Conservation (phyloP, 768 basidiomycete genomes). For the Pulveroboletus ravenelii region DNA sequence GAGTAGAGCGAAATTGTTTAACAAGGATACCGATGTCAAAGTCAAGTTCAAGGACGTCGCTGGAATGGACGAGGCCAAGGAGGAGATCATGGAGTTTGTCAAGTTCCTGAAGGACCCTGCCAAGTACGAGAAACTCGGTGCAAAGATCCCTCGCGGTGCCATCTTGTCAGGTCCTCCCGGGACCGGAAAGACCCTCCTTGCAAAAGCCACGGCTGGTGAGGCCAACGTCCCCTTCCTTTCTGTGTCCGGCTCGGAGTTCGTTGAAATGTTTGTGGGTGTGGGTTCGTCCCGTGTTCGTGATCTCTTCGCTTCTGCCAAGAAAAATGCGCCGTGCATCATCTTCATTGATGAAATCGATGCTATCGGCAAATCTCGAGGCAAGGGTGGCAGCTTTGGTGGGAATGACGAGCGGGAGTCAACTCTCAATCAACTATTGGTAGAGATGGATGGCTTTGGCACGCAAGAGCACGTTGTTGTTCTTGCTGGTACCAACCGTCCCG, state of each 20-base stretch:
- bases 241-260: slow-evolving; percentile 98
- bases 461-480: slow-evolving; percentile 94
- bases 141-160: slow-evolving; percentile 95
- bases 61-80: slow-evolving; percentile 99
- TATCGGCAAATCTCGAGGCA: slow-evolving; percentile 89
- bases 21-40: slow-evolving; percentile 92
- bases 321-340: slow-evolving; percentile 97
- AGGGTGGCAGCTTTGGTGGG: slow-evolving; percentile 76
- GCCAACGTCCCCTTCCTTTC: slow-evolving; percentile 97
- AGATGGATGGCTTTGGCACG: slow-evolving; percentile 99
- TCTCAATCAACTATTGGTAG: slow-evolving; percentile 93
- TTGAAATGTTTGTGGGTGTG: slow-evolving; percentile 99
- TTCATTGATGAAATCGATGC: slow-evolving; percentile 99
- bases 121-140: slow-evolving; percentile 93
- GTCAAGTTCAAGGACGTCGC: slow-evolving; percentile 96
- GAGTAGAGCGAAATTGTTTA: slow-evolving; percentile 90
- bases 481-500: slow-evolving; percentile 94
- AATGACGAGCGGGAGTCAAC: slow-evolving; percentile 98
- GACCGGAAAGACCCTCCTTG: slow-evolving; percentile 96
- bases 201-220: slow-evolving; percentile 98
- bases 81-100: slow-evolving; percentile 99
- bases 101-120: slow-evolving; percentile 96
- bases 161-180: slow-evolving; percentile 95
- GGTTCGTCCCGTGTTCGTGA: slow-evolving; percentile 97
- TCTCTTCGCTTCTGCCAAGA: slow-evolving; percentile 95